Evolutionary conservation across 2,329 filamentous ascomycete genomes (phyloP).

Genomic region (Metarhizium sp.): DNA sequence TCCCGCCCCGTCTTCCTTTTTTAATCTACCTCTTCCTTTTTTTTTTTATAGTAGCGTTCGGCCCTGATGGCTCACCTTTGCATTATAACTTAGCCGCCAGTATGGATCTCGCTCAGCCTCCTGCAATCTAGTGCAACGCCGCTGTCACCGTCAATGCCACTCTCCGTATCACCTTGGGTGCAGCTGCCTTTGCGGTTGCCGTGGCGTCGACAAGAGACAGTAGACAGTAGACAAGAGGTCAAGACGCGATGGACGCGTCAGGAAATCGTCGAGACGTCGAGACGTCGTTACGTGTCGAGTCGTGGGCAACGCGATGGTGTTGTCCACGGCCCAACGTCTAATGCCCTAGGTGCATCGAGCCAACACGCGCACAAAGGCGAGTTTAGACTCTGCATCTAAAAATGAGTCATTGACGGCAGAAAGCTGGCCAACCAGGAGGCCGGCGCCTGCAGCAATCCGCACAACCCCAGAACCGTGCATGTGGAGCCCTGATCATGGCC

Average conservation of each 20-base stretch:
- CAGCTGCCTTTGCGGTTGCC: background rate
- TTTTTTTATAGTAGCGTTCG: background rate
- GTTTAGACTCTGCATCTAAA: constrained; percentile 15
- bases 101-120: background rate
- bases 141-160: background rate
- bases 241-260: background rate
- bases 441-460: constrained; percentile 19
- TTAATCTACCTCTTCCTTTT: background rate
- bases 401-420: constrained; percentile 18
- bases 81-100: constrained; percentile 1
- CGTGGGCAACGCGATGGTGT: constrained; percentile 3
- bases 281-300: background rate
- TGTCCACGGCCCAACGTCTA: constrained; percentile 7
- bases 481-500: background rate
- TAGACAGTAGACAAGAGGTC: background rate
- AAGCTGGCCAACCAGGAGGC: constrained; percentile 22
- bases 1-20: background rate
- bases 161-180: background rate
- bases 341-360: background rate
- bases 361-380: background rate
- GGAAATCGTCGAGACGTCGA: background rate
- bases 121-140: background rate
- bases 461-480: constrained; percentile 14
- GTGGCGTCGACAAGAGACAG: background rate
- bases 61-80: background rate